These are phyloP conservation scores for Pseudogymnoascus pannorum DNA, from an alignment of 2,329 filamentous ascomycete species.

Conservation along the genomic window DNA sequence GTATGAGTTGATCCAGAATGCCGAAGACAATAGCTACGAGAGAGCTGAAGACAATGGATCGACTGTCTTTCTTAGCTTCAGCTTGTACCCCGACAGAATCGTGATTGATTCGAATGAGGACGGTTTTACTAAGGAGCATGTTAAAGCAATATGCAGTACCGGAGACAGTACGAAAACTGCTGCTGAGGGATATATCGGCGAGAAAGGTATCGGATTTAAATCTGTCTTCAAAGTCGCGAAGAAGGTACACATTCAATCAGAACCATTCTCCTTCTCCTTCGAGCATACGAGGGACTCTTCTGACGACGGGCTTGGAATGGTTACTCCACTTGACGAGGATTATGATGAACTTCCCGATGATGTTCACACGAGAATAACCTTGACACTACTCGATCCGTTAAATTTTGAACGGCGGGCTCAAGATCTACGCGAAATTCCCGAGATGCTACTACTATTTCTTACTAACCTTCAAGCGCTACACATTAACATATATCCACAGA, in stretches of 20 bases:
- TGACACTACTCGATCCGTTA: conserved; percentile 11
- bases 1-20: conserved; percentile 34
- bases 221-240: conserved; percentile 29
- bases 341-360: conserved; percentile 4
- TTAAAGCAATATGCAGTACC: conserved; percentile 33
- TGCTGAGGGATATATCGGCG: conserved; percentile 26
- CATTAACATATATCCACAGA: conserved; percentile 2
- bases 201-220: conserved; percentile 34
- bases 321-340: conserved; percentile 25
- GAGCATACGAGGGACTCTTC: conserved; percentile 18
- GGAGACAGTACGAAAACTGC: conserved; percentile 31
- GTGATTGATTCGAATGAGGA: conserved; percentile 32
- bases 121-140: conserved; percentile 31
- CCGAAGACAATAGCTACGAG: conserved; percentile 33
- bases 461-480: conserved; percentile 10
- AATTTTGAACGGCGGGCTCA: conserved; percentile 2
- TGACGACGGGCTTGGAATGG: conserved; percentile 26
- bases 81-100: conserved; percentile 23
- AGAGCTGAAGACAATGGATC: conserved; percentile 8
- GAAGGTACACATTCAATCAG: conserved; percentile 35
- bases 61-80: conserved; percentile 20
- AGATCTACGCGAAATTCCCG: neutral
- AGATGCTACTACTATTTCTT: conserved; percentile 12
- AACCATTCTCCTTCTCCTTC: conserved; percentile 32
- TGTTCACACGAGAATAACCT: conserved; percentile 14